These are phyloP conservation scores for Karstenula rhodostoma DNA, from an alignment of 2,329 filamentous ascomycete genomes.

Conservation along the genomic window DNA sequence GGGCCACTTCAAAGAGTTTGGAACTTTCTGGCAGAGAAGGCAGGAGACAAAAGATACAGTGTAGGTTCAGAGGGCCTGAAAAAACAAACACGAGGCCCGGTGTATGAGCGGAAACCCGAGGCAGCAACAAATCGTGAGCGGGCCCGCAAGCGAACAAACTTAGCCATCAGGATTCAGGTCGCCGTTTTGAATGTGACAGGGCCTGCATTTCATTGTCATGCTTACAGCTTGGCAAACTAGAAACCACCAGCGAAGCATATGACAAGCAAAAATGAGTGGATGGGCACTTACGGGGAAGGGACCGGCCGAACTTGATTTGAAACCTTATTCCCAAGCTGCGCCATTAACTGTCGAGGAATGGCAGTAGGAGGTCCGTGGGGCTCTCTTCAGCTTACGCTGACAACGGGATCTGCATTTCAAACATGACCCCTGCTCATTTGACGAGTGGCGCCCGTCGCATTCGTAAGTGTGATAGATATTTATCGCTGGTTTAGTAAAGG, in stretches of 20 bases:
- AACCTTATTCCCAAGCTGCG: background rate
- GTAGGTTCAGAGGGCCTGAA: background rate
- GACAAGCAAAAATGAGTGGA: background rate
- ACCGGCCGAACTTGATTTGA: background rate
- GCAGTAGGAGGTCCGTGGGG: slow-evolving; percentile 1
- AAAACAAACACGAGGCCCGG: no score
- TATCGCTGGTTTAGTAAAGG: no score
- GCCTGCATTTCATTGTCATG: slow-evolving; percentile 5
- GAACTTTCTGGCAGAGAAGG: background rate
- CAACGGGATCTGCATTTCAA: slow-evolving; percentile 4
- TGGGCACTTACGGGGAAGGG: background rate
- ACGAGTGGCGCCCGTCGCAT: background rate
- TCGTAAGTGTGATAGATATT: background rate
- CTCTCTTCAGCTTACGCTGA: background rate
- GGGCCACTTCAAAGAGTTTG: background rate
- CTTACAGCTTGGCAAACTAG: background rate
- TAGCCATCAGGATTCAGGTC: background rate
- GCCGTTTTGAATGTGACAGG: background rate
- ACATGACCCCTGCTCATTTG: background rate
- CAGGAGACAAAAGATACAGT: background rate
- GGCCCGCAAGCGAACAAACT: background rate
- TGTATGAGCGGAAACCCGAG: background rate
- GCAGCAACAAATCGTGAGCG: background rate
- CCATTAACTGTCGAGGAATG: background rate
- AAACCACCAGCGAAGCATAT: background rate